phyloP scores from a whole-genome alignment of 768 basidiomycete species.

The Boletales sp. region DNA sequence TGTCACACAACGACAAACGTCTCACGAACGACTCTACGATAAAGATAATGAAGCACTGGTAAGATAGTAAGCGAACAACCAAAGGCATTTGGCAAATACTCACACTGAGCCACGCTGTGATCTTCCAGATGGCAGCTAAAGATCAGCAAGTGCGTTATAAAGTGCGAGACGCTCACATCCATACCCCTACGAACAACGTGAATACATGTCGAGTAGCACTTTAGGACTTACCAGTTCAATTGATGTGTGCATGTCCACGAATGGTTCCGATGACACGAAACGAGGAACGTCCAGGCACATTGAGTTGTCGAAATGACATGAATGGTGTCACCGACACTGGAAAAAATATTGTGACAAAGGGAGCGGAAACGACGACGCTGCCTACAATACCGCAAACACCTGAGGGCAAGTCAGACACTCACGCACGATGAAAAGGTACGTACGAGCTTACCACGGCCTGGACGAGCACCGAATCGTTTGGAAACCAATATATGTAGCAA shows the following conservation, averaged over 20 bases:
- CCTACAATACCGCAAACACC: constrained; percentile 6
- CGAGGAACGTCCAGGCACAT: background rate
- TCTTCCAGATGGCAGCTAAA: background rate
- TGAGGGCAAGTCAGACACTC: background rate
- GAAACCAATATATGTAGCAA: constrained; percentile 10
- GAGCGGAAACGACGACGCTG: background rate
- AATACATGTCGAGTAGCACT: background rate
- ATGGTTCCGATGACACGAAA: background rate
- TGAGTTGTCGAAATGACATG: constrained; percentile 4
- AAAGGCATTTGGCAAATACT: background rate
- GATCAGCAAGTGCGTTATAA: background rate
- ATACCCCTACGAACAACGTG: constrained; percentile 5
- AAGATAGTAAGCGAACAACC: background rate
- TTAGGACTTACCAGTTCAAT: constrained; percentile 1
- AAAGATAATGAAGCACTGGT: background rate
- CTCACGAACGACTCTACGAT: constrained; percentile 7
- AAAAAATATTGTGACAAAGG: background rate
- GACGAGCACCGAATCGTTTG: background rate
- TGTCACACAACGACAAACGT: no score
- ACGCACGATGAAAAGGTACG: background rate
- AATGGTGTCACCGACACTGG: constrained; percentile 8
- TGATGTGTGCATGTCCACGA: background rate
- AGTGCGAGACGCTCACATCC: background rate
- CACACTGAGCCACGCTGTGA: background rate
- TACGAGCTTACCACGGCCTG: constrained; percentile 3